Conservation (phyloP, 192 early-diverging fungal species). For the Gonapodya sp. region DNA sequence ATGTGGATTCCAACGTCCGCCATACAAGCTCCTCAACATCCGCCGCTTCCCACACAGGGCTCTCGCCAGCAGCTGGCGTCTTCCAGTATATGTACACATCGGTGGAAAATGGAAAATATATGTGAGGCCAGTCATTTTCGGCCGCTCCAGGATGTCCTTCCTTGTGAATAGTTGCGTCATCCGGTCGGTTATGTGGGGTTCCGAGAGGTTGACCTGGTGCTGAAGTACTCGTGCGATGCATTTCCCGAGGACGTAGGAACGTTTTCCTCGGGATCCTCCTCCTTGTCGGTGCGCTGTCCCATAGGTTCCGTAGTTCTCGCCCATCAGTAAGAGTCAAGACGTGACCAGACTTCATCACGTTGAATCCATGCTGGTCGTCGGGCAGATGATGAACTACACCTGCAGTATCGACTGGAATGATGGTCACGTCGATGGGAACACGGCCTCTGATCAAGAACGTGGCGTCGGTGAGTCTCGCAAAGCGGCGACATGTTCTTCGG, state of each 20-base stretch:
- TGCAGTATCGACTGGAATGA: neutral
- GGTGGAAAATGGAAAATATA: neutral
- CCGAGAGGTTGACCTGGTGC: neutral
- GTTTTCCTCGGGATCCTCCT: neutral
- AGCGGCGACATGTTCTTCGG: neutral
- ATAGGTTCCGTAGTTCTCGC: neutral
- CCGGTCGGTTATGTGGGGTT: neutral
- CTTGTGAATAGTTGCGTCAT: neutral
- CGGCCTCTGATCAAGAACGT: neutral
- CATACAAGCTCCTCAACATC: neutral
- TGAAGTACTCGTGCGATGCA: neutral
- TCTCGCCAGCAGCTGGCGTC: neutral
- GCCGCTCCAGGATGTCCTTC: neutral
- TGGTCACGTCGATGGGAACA: neutral
- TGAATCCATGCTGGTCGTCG: neutral
- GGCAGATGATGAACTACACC: neutral
- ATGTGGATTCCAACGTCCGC: neutral
- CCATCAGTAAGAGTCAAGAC: neutral
- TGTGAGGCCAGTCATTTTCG: too few species aligned
- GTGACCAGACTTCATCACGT: neutral
- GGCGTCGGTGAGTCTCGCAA: neutral
- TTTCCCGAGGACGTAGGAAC: neutral
- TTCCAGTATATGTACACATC: neutral
- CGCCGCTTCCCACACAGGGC: neutral
- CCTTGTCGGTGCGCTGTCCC: neutral